These are phyloP conservation scores for Alloascoidea hylecoeti DNA, from an alignment of 805 yeast species.

Conservation along the genomic window DNA sequence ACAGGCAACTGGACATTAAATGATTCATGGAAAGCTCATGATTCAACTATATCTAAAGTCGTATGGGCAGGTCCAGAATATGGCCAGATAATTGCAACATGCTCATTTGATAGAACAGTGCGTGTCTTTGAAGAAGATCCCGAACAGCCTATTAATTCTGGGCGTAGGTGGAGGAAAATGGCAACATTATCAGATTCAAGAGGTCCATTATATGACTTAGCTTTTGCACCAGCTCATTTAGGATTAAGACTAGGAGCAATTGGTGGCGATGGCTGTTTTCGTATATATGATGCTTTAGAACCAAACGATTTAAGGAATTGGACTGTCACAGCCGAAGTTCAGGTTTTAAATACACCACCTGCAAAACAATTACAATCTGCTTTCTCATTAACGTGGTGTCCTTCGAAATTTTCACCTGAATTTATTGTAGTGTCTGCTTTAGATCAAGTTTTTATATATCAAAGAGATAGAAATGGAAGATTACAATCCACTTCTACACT, in stretches of 20 bases:
- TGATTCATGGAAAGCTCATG: slow-evolving; percentile 95
- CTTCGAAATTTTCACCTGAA: slow-evolving; percentile 70
- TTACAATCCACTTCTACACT: slow-evolving; percentile 30
- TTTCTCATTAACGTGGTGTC: slow-evolving; percentile 84
- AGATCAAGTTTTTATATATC: slow-evolving; percentile 77
- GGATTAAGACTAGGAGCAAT: slow-evolving; percentile 77
- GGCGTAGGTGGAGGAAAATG: slow-evolving; percentile 68
- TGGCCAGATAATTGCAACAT: slow-evolving; percentile 76
- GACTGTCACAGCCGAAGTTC: slow-evolving; percentile 63
- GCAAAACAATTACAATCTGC: slow-evolving; percentile 75
- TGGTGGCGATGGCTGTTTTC: slow-evolving; percentile 76
- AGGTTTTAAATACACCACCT: slow-evolving; percentile 54
- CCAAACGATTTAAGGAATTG: slow-evolving; percentile 80
- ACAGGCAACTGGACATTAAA: slow-evolving; percentile 55
- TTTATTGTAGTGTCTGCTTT: slow-evolving; percentile 73
- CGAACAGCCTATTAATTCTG: slow-evolving; percentile 63
- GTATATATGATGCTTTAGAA: slow-evolving; percentile 80
- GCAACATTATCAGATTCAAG: slow-evolving; percentile 73
- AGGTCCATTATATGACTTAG: slow-evolving; percentile 84
- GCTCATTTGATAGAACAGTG: slow-evolving; percentile 81
- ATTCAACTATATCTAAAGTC: slow-evolving; percentile 67
- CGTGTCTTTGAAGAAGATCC: slow-evolving; percentile 86
- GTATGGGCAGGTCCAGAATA: slow-evolving; percentile 94
- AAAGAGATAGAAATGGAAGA: slow-evolving; percentile 34
- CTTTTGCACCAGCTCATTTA: slow-evolving; percentile 74